These are phyloP conservation scores for Oxytropis ochrocephala DNA, from an alignment of 306 rosid genomes.

Conservation along the genomic window DNA sequence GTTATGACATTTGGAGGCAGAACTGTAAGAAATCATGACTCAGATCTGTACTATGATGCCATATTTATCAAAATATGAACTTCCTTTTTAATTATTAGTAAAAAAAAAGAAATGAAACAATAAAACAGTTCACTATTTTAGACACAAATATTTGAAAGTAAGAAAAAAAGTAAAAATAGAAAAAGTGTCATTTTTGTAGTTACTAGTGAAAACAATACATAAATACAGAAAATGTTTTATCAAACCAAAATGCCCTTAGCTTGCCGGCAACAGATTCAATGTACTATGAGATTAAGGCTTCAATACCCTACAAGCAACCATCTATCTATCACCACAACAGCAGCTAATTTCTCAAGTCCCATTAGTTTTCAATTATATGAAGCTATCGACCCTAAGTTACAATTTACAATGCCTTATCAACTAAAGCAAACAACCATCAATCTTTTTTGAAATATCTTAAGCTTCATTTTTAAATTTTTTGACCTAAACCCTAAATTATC, in stretches of 20 bases:
- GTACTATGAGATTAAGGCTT: neutral
- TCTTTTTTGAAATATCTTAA: neutral
- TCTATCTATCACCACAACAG: neutral
- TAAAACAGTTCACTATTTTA: too few relatives aligned
- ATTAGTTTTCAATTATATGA: neutral
- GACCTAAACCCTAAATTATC: neutral
- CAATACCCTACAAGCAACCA: neutral
- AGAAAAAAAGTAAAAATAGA: too few relatives aligned
- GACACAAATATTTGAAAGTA: too few relatives aligned
- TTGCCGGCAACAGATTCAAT: neutral
- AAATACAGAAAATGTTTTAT: neutral
- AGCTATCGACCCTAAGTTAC: neutral
- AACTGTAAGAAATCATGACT: neutral
- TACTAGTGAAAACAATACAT: neutral
- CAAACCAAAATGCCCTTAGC: neutral
- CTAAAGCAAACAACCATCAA: neutral
- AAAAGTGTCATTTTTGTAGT: neutral
- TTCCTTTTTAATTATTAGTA: neutral
- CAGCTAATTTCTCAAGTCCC: neutral
- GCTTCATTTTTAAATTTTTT: neutral
- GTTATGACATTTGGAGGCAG: neutral
- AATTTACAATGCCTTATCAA: neutral
- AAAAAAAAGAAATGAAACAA: too few relatives aligned
- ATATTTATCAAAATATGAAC: neutral
- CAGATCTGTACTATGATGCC: constrained; percentile 8